Conservation (phyloP, 495 filamentous ascomycete species). For the Podospora pseudopauciseta region DNA sequence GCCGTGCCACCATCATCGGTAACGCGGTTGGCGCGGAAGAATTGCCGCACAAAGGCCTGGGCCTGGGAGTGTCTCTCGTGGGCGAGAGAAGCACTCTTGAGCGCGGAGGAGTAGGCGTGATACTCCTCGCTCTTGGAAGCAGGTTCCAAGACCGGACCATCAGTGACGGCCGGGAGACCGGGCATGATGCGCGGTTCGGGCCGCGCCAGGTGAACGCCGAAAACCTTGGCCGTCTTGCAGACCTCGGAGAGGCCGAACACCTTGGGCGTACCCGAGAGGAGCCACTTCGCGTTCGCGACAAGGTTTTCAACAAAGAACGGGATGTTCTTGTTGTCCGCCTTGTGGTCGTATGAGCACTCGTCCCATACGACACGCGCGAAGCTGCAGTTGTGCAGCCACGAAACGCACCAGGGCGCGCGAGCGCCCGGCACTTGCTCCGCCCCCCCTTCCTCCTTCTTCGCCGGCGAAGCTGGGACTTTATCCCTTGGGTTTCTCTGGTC, state of each 20-base stretch:
- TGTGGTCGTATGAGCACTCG: conserved; percentile 59
- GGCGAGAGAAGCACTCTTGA: conserved; percentile 30
- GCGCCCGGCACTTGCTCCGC: neutral
- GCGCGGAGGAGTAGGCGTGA: conserved; percentile 21
- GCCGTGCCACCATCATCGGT: conserved; percentile 15
- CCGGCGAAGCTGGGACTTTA: neutral
- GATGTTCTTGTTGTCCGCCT: conserved; percentile 25
- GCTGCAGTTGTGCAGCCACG: conserved; percentile 53
- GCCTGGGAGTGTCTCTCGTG: conserved; percentile 32
- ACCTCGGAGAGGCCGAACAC: conserved; percentile 57
- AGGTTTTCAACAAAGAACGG: conserved; percentile 37
- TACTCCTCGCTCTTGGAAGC: conserved; percentile 33
- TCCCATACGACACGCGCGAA: conserved; percentile 65
- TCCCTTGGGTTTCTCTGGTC: neutral
- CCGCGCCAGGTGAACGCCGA: conserved; percentile 49
- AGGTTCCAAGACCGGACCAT: conserved; percentile 27
- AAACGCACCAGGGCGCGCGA: conserved; percentile 15
- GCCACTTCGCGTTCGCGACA: conserved; percentile 56
- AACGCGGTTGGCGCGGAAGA: conserved; percentile 34
- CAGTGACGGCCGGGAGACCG: conserved; percentile 33
- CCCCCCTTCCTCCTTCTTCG: neutral
- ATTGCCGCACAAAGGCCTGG: conserved; percentile 27
- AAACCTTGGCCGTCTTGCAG: conserved; percentile 52
- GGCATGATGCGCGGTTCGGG: conserved; percentile 33
- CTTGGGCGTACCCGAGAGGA: conserved; percentile 64